Percentiles rank a stretch among this genome's conserved stretches.
Conservation (phyloP, 495 filamentous ascomycete genomes). For the Xylaria bambusicola region DNA sequence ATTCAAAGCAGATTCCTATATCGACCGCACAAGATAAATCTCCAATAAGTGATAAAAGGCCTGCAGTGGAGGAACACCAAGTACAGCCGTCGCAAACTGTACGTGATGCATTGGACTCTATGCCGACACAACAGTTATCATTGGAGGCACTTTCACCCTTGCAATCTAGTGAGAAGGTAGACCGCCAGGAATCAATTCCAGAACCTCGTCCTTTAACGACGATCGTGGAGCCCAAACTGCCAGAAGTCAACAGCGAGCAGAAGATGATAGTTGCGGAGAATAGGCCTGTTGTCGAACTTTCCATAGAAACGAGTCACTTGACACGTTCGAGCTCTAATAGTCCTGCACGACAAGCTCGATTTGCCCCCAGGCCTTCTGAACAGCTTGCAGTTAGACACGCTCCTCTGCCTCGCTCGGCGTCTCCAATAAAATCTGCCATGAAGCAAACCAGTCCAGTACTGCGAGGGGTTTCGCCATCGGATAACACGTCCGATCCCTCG, state of each 20-base stretch:
- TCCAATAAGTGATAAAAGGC: not conserved
- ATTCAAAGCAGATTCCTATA: not conserved
- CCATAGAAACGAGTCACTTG: slow-evolving; percentile 12
- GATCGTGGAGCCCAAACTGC: not conserved
- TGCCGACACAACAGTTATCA: slow-evolving; percentile 35
- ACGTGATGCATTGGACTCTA: slow-evolving; percentile 34
- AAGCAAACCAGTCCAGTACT: slow-evolving; percentile 62
- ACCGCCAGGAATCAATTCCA: not conserved
- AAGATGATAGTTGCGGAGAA: slow-evolving; percentile 18
- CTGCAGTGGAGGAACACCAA: not conserved
- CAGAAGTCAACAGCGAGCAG: slow-evolving; percentile 14
- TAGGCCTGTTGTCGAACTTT: slow-evolving; percentile 25
- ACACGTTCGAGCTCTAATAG: slow-evolving; percentile 38
- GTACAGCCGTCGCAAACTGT: slow-evolving; percentile 22
- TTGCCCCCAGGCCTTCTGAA: slow-evolving; percentile 55
- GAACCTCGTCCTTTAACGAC: not conserved
- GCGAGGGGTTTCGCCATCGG: slow-evolving; percentile 47
- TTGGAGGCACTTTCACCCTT: slow-evolving; percentile 6
- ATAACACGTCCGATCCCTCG: slow-evolving; percentile 44
- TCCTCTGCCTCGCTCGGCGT: slow-evolving; percentile 77
- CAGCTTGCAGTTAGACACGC: slow-evolving; percentile 66
- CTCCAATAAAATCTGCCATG: slow-evolving; percentile 83
- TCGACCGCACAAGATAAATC: not conserved
- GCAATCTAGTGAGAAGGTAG: not conserved
- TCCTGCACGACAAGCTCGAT: slow-evolving; percentile 67